A percentile compares a stretch with the other conserved stretches of the same genome.
Conservation (phyloP, 768 basidiomycete genomes). For the Psilocybe subaeruginosa region DNA sequence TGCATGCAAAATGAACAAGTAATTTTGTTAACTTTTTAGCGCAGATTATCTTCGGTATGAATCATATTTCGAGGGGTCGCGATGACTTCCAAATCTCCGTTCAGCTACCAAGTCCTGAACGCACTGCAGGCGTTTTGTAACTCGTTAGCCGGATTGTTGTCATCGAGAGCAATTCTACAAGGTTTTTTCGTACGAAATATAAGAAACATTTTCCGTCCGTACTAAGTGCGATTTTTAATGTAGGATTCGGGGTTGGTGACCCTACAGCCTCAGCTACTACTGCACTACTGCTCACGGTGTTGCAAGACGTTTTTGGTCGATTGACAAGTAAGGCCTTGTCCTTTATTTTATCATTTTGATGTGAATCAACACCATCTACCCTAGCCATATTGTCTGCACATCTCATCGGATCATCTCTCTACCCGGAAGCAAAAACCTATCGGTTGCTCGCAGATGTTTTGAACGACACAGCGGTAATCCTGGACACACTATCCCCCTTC, state of each 20-base stretch:
- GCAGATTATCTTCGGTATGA: conserved; percentile 60
- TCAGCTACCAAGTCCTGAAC: conserved; percentile 68
- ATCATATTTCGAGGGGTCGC: background rate
- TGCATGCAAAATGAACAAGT: background rate
- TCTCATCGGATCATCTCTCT: conserved; percentile 62
- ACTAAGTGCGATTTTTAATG: background rate
- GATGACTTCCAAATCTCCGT: conserved; percentile 11
- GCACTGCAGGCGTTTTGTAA: conserved; percentile 73
- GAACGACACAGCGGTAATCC: conserved; percentile 61
- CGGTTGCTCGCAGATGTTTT: conserved; percentile 68
- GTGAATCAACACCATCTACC: background rate
- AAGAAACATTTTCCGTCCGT: background rate
- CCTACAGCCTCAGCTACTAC: conserved; percentile 67
- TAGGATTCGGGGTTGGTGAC: conserved; percentile 74
- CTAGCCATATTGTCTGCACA: conserved; percentile 68
- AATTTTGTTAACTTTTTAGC: background rate
- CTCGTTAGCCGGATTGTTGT: conserved; percentile 62
- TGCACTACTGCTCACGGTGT: conserved; percentile 64
- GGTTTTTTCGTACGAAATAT: conserved; percentile 35
- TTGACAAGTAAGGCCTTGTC: conserved; percentile 53
- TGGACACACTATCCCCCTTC: conserved; percentile 64
- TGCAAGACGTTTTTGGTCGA: conserved; percentile 67
- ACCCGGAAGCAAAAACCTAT: conserved; percentile 73
- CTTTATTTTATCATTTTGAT: background rate
- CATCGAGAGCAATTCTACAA: conserved; percentile 70